phyloP scores from a whole-genome alignment of 2,329 filamentous ascomycete species.

The Ilyonectria robusta region DNA sequence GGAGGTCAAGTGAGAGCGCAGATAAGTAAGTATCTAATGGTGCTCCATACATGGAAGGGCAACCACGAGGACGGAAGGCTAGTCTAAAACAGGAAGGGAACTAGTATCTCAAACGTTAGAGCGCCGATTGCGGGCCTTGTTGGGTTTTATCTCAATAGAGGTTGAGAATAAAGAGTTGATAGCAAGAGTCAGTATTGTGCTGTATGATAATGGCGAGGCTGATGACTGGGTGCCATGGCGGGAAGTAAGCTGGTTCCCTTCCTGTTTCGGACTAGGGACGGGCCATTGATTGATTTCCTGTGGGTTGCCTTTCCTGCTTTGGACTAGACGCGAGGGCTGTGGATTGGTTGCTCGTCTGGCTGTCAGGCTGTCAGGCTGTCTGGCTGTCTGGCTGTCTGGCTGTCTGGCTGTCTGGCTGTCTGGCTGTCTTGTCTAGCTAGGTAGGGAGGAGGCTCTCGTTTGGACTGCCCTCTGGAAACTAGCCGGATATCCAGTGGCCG shows the following conservation, averaged over 20 bases:
- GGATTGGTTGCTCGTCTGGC: neutral
- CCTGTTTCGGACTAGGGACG: neutral
- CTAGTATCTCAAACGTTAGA: neutral
- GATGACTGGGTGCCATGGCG: neutral
- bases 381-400: no score
- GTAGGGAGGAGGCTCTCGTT: neutral
- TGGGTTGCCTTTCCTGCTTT: no score
- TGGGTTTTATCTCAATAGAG: neutral
- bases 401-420: neutral
- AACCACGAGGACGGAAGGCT: neutral
- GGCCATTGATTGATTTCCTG: neutral
- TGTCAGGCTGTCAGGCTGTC: no score
- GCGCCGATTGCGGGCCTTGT: neutral
- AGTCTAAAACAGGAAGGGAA: slow-evolving; percentile 1
- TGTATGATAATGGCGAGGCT: neutral
- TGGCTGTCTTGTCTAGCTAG: no score
- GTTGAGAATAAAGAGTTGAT: neutral
- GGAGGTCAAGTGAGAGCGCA: slow-evolving; percentile 26
- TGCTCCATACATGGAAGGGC: neutral
- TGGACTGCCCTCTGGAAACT: neutral
- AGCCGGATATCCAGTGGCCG: slow-evolving; percentile 4
- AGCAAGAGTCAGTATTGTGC: neutral
- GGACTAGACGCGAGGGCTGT: no score
- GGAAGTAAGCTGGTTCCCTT: neutral
- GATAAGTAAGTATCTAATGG: slow-evolving; percentile 14